Base-by-base conservation (phyloP, 2,329 filamentous ascomycete species). In the Diplodia intermedia region DNA sequence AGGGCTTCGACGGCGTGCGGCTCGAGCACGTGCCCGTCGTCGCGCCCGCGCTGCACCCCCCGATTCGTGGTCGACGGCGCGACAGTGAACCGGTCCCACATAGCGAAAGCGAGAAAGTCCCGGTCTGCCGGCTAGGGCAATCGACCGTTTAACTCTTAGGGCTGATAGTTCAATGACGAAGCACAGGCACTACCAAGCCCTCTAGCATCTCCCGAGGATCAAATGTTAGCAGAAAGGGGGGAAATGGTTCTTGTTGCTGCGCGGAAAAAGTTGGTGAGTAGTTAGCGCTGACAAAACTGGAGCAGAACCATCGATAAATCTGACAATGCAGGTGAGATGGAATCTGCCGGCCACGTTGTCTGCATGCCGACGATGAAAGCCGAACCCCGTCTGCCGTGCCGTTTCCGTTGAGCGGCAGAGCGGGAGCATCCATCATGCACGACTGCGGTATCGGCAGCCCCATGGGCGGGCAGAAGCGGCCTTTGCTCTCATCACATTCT, bases 71-170 rank as follows among this genome's bases (percentile, higher is more conserved):
- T 47, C 20, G n/a, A 55, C 31, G 26, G 26, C 53, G 53, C 29
- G 29, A 31, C 18, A 14, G 29, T 15, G 14, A 33, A 26, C 53
- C 54, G 33, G 54, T 56, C 54, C 54, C 31, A 56, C 31, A 56
- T 20, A 23, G 43, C 18, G n/a, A 47, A 11, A 47, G 43, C 43
- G 43, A 47, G n/a, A 7, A 47, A 47, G 43, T 47, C 43, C n/a
- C n/a, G 43, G 6, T 3, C 31, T n/a, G n/a, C 9, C 54, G 29
- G 18, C 33, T 56, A 56, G 54, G 54, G 31, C 43, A 47, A 56
- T 56, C 33, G 33, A 36, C 54, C 31, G 54, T 56, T 47, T 47
- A 7, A 20, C 54, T 18, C 54, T n/a, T 56, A 38, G 54, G 54
- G 54, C 54, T 56, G 54, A 56, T n/a, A 38, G 54, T 20, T 11